Base-by-base conservation (phyloP, 1,284 basidiomycete genomes). In the Marasmius oreades region DNA sequence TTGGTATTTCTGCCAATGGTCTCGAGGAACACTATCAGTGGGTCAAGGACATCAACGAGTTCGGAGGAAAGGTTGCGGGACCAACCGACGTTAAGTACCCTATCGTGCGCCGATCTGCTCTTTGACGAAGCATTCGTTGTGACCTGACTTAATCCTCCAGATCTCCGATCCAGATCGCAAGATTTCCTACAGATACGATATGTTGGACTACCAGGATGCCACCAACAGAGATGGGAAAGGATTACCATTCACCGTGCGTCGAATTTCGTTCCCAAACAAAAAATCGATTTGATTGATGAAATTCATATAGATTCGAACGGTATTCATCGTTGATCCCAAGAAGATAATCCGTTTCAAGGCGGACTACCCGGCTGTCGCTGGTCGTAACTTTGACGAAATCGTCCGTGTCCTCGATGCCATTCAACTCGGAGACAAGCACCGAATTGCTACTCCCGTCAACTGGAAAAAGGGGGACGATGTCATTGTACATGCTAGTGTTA, bases 221-320 rank as follows among this genome's bases (percentile, higher is more conserved):
- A 96, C 95, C 59, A 99, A 99, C 78, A 85, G 90, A 55, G 97
- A 99, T 73, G 81, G 80, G 53, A 96, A 96, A 77, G 93, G 95
- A 52, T 78, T 90, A 47, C 92, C 91, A 28, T 89, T 92, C 76
- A 92, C 90, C 33, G 90, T 88, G 61, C 59, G 72, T 64, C 44
- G 23, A 20, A 34, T 50, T 23, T 42, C 14, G 33, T 63, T 31
- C 62, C n/a, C n/a, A n/a, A n/a, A n/a, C n/a, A n/a, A n/a, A n/a
- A n/a, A n/a, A n/a, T n/a, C n/a, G n/a, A n/a, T n/a, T n/a, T n/a
- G n/a, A n/a, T n/a, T n/a, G n/a, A n/a, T n/a, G n/a, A n/a, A n/a
- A n/a, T n/a, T n/a, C n/a, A 23, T 16, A 31, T 26, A 50, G 47
- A 90, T 98, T 71, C 88, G 95, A 62, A 96, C 93, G 18, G 95